Evolutionary conservation across 2,329 filamentous ascomycete genomes (phyloP).

Genomic region (Trichoderma simmonsii): DNA sequence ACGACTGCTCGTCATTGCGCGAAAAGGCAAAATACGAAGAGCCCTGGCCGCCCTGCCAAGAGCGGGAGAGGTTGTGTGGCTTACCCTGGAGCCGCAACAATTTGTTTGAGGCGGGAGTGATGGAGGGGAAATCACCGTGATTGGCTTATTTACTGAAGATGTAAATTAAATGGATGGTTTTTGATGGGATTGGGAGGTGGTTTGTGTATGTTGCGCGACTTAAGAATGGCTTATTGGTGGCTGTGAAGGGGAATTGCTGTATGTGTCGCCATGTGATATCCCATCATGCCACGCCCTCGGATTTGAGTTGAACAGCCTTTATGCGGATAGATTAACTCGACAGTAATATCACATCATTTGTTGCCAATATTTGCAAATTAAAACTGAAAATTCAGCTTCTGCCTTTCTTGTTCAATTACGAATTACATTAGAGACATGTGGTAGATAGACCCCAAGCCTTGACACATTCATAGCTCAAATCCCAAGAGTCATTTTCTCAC

Average conservation of each 20-base stretch:
- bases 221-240: neutral
- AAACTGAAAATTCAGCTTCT: neutral
- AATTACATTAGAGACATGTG: neutral
- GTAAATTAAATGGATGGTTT: neutral
- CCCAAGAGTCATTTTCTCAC: neutral
- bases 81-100: neutral
- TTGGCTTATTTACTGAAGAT: neutral
- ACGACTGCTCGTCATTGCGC: slow-evolving; percentile 14
- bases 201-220: neutral
- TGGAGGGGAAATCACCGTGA: neutral
- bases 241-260: neutral
- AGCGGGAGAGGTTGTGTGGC: neutral
- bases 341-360: neutral
- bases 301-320: neutral
- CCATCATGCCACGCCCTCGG: neutral
- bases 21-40: neutral
- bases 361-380: neutral
- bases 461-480: neutral
- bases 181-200: too few species aligned
- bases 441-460: neutral
- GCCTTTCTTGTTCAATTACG: neutral
- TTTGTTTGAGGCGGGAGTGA: too few species aligned
- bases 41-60: neutral
- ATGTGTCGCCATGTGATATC: neutral
- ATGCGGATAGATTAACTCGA: neutral